These are phyloP conservation scores for Lathyrus aphaca DNA, from an alignment of 306 rosid species.

Conservation along the genomic window DNA sequence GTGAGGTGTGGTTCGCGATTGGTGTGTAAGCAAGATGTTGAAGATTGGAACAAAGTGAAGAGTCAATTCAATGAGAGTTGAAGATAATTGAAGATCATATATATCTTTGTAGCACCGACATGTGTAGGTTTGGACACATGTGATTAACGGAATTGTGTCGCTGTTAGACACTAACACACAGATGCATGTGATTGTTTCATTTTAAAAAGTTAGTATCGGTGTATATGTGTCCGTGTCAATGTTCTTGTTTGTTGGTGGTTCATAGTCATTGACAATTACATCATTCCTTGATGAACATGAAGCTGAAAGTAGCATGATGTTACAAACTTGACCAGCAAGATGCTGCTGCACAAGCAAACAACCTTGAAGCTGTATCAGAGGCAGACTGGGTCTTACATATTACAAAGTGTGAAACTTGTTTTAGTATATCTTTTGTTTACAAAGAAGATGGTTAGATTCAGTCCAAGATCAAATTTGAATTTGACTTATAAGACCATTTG, in stretches of 20 bases:
- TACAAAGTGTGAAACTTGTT: neutral
- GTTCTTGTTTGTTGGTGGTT: too few relatives aligned
- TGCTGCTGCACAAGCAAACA: neutral
- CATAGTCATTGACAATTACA: too few relatives aligned
- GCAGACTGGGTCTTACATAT: neutral
- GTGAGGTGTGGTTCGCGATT: constrained; percentile 21
- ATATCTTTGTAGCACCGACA: too few relatives aligned
- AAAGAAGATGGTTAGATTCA: neutral
- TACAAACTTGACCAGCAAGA: neutral
- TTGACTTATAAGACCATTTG: too few relatives aligned
- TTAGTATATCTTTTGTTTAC: neutral
- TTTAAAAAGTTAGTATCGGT: too few relatives aligned
- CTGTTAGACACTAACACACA: too few relatives aligned
- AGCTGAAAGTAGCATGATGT: constrained; percentile 14
- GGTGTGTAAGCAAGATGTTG: constrained; percentile 30
- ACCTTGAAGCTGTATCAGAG: constrained; percentile 2
- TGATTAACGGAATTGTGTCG: too few relatives aligned
- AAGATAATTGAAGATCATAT: constrained; percentile 2
- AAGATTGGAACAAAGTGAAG: neutral
- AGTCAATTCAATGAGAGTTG: neutral
- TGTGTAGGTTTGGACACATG: too few relatives aligned
- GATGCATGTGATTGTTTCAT: too few relatives aligned
- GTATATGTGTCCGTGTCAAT: too few relatives aligned
- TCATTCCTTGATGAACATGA: constrained; percentile 12
- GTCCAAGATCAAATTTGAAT: too few relatives aligned